Base-by-base conservation (phyloP, 768 basidiomycete species). In the Russula griseocarnosa region DNA sequence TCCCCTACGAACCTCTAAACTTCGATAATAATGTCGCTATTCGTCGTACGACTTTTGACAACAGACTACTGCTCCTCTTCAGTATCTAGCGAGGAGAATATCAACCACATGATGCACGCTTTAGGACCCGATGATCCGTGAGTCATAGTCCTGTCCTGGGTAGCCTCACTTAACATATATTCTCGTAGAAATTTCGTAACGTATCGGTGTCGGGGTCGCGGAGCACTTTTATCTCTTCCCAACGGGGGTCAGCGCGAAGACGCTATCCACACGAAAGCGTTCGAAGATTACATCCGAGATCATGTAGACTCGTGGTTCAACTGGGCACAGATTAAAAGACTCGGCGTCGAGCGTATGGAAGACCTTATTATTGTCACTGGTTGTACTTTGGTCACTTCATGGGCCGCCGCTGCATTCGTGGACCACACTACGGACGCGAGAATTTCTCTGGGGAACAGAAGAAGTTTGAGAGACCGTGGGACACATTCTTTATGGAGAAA, bases 351-450 rank as follows among this genome's bases (percentile, higher is more conserved):
- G 11, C 58, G 38, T 16, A 30, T 61, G 63, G 63, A 64, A 18
- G 63, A 64, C 13, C 51, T 64, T 6, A 64, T 64, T 28, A 42
- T 64, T 26, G 58, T 64, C 14, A 20, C 63, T 22, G 63, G 58
- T 0, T 60, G 63, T 53, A 54, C 50, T 22, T 64, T 58, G 38
- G 52, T 50, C 11, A 26, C 18, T 2, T 36, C 62, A 28, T 63
- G 62, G 62, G 62, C 57, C 11, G 52, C 30, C 22, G 57, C 52
- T 32, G 46, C 52, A 3, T 50, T 64, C 38, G 9, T 26, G 3
- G 54, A 52, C n/a, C n/a, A n/a, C 18, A 14, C n/a, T 2, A 5
- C 2, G 18, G 22, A 50, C 7, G 32, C 26, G 8, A 28, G 32
- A 8, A 50, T 59, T 9, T 51, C 49, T 8, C 22, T 59, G 9